Evolutionary conservation across 331 rosid genomes (phyloP).

Genomic region (Quercus tomentella): DNA sequence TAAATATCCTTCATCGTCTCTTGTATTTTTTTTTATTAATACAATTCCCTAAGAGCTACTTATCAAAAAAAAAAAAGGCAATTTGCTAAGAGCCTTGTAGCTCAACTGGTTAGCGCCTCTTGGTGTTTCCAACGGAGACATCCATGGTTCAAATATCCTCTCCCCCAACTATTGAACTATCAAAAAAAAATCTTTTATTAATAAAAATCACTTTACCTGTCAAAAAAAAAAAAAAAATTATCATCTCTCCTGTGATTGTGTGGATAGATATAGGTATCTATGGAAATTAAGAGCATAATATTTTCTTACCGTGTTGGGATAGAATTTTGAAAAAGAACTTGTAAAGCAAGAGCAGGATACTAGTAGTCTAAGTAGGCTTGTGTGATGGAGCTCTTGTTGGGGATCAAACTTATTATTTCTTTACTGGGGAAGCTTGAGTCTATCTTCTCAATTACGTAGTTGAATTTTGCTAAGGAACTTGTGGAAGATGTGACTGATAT

Average conservation of each 20-base stretch:
- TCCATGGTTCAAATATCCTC: too few species aligned
- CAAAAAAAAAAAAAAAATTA: too few species aligned
- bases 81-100: too few species aligned
- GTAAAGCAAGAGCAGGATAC: background rate
- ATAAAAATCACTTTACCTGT: too few species aligned
- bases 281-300: background rate
- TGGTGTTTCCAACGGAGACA: too few species aligned
- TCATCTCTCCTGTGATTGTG: background rate
- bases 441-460: background rate
- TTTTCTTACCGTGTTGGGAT: background rate
- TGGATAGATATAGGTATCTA: background rate
- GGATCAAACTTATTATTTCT: background rate
- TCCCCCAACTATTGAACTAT: too few species aligned
- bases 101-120: too few species aligned
- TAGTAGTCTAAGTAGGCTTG: background rate
- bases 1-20: background rate
- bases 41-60: too few species aligned
- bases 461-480: background rate
- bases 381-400: background rate
- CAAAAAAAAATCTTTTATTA: too few species aligned
- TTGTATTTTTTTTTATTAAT: background rate
- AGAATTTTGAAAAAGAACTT: background rate
- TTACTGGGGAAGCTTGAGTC: background rate
- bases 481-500: constrained; percentile 17
- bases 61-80: too few species aligned